Evolutionary conservation across 164 flowering plant genomes (phyloP), one percentile per base, ranked within the genome.

Genomic region (Vitis rupestris): DNA sequence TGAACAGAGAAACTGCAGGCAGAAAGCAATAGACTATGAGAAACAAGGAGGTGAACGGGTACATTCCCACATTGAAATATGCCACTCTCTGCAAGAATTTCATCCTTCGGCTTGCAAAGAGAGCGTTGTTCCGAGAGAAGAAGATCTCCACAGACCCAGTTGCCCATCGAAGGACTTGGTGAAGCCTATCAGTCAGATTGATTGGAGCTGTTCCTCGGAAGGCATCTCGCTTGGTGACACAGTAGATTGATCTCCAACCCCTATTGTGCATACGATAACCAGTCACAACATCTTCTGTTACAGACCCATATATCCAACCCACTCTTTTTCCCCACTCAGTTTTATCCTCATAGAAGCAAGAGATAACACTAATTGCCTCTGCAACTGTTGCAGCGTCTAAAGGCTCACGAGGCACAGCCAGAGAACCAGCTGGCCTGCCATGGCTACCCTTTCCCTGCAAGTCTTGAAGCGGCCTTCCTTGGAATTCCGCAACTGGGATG

Each of bases 121-220:
- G 51, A 0, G 99, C 97, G 67, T 94, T 94, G 90, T 94, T 94
- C 8, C 84, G 67, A 0, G 97, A 94, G 82, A 92, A 94, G 75
- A 94, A 94, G 31, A 94, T 94, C 77, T 94, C 99, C 1, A 94
- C 99, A 0, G 97, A 94, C 0, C 99, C 99, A 0, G 97, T 94
- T 13, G 99, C 99, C 99, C 99, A 94, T 17, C 97, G 72, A 9
- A 94, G 95, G 3, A 94, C 99, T 74, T 94, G 99, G 72, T 89
- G 97, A 1, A 94, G 90, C 66, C 99, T 72, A 70, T 92, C 99
- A 0, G 97, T 94, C 2, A 94, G 66, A 75, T 94, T 94, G 61
- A 94, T 94, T 0, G 99, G 99, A n/a, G 99, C 99, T 8, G 97
- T 86, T n/a, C 99, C 99, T 47, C 97, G 71, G 56, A 94, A 94